Percentiles rank a stretch among this genome's conserved stretches.
Conservation (phyloP, 805 yeast species). For the Ogataea nakhonphanomensis region DNA sequence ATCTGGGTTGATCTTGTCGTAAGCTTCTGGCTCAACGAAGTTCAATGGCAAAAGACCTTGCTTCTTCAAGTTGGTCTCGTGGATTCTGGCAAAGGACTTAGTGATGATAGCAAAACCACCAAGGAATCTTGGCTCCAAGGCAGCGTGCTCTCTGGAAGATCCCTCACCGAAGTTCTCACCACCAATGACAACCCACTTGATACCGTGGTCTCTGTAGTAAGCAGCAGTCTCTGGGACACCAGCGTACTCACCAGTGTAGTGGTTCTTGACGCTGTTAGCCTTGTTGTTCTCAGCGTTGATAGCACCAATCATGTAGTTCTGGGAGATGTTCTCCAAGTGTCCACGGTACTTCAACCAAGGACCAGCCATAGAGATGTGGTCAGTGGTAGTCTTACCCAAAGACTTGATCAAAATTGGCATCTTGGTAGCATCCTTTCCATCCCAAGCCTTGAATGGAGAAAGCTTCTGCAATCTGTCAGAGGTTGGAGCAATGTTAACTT, state of each 20-base stretch:
- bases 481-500: conserved; percentile 76
- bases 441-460: conserved; percentile 94
- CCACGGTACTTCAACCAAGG: conserved; percentile 99
- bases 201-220: conserved; percentile 89
- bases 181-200: conserved; percentile 96
- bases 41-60: conserved; percentile 98
- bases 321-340: conserved; percentile 96
- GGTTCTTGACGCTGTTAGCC: conserved; percentile 88
- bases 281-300: conserved; percentile 93
- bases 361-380: conserved; percentile 99
- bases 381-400: conserved; percentile 97
- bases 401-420: conserved; percentile 96
- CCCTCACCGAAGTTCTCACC: conserved; percentile 99
- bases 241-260: conserved; percentile 83
- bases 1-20: conserved; percentile 88
- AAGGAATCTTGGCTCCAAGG: conserved; percentile 97
- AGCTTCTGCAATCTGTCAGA: conserved; percentile 95
- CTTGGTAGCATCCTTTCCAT: conserved; percentile 86
- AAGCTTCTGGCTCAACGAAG: conserved; percentile 84
- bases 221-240: conserved; percentile 98
- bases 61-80: conserved; percentile 99
- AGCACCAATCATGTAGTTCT: conserved; percentile 99
- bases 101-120: conserved; percentile 98
- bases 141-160: conserved; percentile 99
- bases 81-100: conserved; percentile 97